phyloP scores from a whole-genome alignment of 2,329 filamentous ascomycete species.

The Calonectria henricotiae region DNA sequence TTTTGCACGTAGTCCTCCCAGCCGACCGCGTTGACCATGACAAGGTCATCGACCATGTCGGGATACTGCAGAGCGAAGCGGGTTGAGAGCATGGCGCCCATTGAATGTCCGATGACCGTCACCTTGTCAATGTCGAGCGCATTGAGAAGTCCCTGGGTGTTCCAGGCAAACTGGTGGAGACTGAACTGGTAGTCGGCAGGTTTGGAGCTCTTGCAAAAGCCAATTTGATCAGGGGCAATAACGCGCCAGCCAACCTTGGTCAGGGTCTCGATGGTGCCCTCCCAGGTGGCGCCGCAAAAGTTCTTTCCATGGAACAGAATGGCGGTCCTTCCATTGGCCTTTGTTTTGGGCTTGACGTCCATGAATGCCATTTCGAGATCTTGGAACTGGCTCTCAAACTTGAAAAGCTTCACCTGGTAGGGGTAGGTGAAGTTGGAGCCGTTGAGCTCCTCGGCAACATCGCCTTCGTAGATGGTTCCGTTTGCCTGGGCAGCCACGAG shows the following conservation, averaged over 20 bases:
- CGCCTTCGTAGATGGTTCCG: conserved; percentile 57
- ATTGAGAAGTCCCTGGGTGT: conserved; percentile 66
- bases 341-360: conserved; percentile 62
- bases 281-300: conserved; percentile 71
- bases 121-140: conserved; percentile 62
- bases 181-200: conserved; percentile 68
- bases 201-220: conserved; percentile 73
- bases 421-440: conserved; percentile 71
- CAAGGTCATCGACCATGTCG: conserved; percentile 60
- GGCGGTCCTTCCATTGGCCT: conserved; percentile 61
- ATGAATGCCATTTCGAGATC: conserved; percentile 72
- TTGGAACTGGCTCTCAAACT: conserved; percentile 65
- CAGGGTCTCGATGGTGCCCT: conserved; percentile 63
- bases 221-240: conserved; percentile 70
- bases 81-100: conserved; percentile 70
- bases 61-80: conserved; percentile 70
- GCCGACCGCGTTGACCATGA: conserved; percentile 69
- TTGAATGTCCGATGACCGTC: conserved; percentile 70
- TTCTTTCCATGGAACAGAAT: conserved; percentile 72
- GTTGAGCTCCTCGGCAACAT: conserved; percentile 62
- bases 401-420: conserved; percentile 66
- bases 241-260: conserved; percentile 66
- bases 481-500: conserved; percentile 50
- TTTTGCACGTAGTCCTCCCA: conserved; percentile 70
- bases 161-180: conserved; percentile 67